Evolutionary conservation across 2,329 filamentous ascomycete genomes (phyloP).

Genomic region (Amylocarpus encephaloides): DNA sequence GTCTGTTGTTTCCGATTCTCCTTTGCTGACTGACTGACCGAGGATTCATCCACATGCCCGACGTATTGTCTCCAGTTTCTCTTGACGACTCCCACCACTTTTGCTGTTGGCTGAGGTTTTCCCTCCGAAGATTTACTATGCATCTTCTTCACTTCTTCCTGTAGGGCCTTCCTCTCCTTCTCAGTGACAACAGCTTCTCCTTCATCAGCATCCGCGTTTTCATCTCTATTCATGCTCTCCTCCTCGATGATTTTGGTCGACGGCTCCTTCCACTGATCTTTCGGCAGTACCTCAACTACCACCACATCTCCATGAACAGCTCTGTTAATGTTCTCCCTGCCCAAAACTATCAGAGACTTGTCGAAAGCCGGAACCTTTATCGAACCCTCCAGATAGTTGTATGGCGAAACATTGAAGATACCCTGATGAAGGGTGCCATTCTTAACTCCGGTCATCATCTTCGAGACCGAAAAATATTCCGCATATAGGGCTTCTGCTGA

Average conservation of each 20-base stretch:
- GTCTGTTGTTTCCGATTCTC: conserved; percentile 82
- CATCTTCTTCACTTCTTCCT: conserved; percentile 83
- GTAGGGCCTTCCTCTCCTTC: conserved; percentile 76
- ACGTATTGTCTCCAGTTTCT: conserved; percentile 98
- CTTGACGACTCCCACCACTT: conserved; percentile 86
- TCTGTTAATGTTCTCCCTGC: conserved; percentile 92
- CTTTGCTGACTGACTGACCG: conserved; percentile 64
- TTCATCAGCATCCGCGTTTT: conserved; percentile 82
- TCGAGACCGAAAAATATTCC: conserved; percentile 83
- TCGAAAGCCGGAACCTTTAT: conserved; percentile 87
- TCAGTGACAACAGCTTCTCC: conserved; percentile 75
- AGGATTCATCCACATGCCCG: conserved; percentile 85
- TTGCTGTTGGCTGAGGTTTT: conserved; percentile 81
- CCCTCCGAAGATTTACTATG: conserved; percentile 73
- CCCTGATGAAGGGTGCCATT: conserved; percentile 87
- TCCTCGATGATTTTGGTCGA: conserved; percentile 96
- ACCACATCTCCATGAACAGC: conserved; percentile 88
- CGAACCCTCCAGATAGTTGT: conserved; percentile 94
- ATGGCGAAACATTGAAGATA: conserved; percentile 90
- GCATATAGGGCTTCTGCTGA: conserved; percentile 68
- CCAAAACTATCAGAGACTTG: conserved; percentile 79
- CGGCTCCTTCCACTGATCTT: conserved; percentile 94
- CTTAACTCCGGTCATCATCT: conserved; percentile 90
- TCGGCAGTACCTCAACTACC: conserved; percentile 85
- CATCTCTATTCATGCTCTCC: conserved; percentile 83